Evolutionary conservation across 371 early-diverging fungal genomes (phyloP), one percentile per base, ranked within the genome.

Genomic region (Umbelopsis sp.): DNA sequence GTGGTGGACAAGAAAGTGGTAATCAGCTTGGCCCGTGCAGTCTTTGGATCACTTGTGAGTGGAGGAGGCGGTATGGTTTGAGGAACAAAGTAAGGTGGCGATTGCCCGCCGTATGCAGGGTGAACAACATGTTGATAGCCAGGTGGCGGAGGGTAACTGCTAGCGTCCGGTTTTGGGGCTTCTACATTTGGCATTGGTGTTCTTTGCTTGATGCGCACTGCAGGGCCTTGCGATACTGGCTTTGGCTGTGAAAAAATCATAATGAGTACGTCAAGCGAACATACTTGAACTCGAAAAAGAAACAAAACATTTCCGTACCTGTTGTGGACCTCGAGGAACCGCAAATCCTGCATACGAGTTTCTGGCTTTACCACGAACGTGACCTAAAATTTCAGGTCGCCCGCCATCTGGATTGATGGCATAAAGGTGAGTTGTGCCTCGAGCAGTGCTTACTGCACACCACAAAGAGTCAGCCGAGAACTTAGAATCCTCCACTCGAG

Each of bases 371-470:
- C 80, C 79, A 50, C 69, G 72, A 9, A 84, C 78, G 75, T 91
- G 92, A 2, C 89, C 87, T 0, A 76, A 76, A n/a, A 88, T 86
- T 63, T 89, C 87, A 11, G 89, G 83, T 29, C 82, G 81, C 0
- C 90, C 90, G 53, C 90, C 91, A 66, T 87, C 87, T 10, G 91
- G 90, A 67, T 91, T 91, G 63, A 91, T 86, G 1, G 87, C 87
- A 69, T 87, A 91, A 45, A 91, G 74, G 73, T 91, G 95, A 0
- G 92, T 91, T 0, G 95, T 95, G 6, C 95, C 95, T 63, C 90
- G 79, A 1, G 89, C 87, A 2, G 93, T 93, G 38, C 86, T 91
- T 20, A 90, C 91, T 0, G 89, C 89, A 52, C 92, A 85, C 95
- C 95, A 95, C 48, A 84, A 83, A 24, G 90, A 89, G 68, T 93